Base-by-base conservation (phyloP, 768 basidiomycete species). In the Boletus vinaceobasis region DNA sequence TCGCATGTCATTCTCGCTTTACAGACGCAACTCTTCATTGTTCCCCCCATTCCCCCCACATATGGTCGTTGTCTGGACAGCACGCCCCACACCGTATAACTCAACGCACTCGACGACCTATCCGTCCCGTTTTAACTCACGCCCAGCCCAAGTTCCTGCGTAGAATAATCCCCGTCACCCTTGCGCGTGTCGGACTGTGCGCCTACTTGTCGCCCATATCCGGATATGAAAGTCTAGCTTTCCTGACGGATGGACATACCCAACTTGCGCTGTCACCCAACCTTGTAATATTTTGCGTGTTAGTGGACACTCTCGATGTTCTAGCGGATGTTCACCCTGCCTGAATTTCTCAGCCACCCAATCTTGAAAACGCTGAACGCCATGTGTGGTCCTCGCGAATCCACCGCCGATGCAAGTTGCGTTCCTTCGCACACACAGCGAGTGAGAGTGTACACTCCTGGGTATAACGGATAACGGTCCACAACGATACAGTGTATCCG, bases 181-280 rank as follows among this genome's bases (percentile, higher is more conserved):
- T 23, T 23, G 23, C 23, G 23, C 23, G 23, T 23, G 23, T 23
- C 23, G 23, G 23, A 23, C 4, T 4, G 23, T 23, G 23, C 23
- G 23, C 4, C 23, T 23, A 2, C 23, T 23, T 23, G 23, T 23
- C 23, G 23, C 23, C 23, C 23, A 23, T 23, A 23, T 23, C 23
- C 23, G 23, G 4, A 23, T 23, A 23, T 4, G 23, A 29, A 13
- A 33, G 35, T 42, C 35, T 32, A 66, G 62, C 61, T 58, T 64
- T 66, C 69, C 52, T 71, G 47, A 70, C 14, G 0, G 19, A 35
- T 15, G 7, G 51, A 23, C 33, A 45, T 33, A 19, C 38, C 36
- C 48, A 43, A 51, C 48, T 54, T 26, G 23, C 54, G 31, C 33
- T 54, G 32, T 37, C 47, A 45, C 23, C 36, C 23, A 15, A 3